phyloP scores from a whole-genome alignment of 2,329 filamentous ascomycete species.

The Ophiocordyceps camponoti-floridani region DNA sequence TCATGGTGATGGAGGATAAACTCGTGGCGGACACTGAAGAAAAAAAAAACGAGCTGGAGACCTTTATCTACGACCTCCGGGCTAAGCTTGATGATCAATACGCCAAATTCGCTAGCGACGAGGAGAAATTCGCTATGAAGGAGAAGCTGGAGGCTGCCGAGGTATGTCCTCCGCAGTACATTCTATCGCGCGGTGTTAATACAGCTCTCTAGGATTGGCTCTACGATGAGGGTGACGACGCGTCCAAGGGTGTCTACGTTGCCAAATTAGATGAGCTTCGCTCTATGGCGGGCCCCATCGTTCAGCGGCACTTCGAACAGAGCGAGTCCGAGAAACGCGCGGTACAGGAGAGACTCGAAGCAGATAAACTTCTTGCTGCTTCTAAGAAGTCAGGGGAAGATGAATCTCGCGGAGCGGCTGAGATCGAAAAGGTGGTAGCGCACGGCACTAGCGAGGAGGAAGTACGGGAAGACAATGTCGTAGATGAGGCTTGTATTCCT shows the following conservation, averaged over 20 bases:
- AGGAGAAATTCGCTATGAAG: conserved; percentile 78
- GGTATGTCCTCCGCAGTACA: conserved; percentile 45
- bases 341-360: conserved; percentile 57
- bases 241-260: conserved; percentile 82
- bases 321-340: conserved; percentile 71
- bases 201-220: conserved; percentile 69
- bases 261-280: conserved; percentile 94
- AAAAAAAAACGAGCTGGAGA: conserved; percentile 99
- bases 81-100: conserved; percentile 91
- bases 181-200: conserved; percentile 4
- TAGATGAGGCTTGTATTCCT: conserved; percentile 25
- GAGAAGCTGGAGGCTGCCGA: conserved; percentile 69
- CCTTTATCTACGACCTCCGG: conserved; percentile 90
- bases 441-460: conserved; percentile 37
- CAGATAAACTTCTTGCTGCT: conserved; percentile 45
- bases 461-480: conserved; percentile 44
- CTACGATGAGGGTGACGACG: conserved; percentile 91
- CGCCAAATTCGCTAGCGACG: conserved; percentile 71
- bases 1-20: conserved; percentile 97
- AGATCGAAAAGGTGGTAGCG: conserved; percentile 29
- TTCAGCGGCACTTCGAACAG: conserved; percentile 92
- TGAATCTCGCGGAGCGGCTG: conserved; percentile 34
- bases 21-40: conserved; percentile 94
- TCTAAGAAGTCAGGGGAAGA: conserved; percentile 48
- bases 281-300: conserved; percentile 73